These are phyloP conservation scores for Arthromyces matolae DNA, from an alignment of 768 basidiomycete species.

Conservation along the genomic window DNA sequence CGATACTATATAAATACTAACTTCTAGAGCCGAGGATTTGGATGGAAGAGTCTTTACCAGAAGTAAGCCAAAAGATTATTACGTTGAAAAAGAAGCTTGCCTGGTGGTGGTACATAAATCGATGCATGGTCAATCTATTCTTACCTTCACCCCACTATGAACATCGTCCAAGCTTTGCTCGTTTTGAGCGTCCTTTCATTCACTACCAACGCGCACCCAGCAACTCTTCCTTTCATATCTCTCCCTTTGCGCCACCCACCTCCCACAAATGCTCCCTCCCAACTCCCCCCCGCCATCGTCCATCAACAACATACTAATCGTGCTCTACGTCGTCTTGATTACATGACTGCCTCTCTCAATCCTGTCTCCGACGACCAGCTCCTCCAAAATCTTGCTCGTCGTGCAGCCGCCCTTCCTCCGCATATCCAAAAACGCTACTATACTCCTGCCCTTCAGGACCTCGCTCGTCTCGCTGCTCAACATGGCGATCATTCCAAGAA, in stretches of 20 bases:
- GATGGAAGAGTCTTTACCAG: too few relatives aligned
- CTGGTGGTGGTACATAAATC: constrained; percentile 1
- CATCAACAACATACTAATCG: constrained; percentile 62
- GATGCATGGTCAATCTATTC: neutral
- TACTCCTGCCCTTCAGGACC: constrained; percentile 2
- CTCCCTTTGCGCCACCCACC: constrained; percentile 16
- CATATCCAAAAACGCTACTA: constrained; percentile 20
- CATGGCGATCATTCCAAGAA: constrained; percentile 3
- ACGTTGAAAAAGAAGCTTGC: too few relatives aligned
- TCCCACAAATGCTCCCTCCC: neutral
- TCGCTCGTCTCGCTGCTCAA: constrained; percentile 4
- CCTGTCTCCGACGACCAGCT: constrained; percentile 35
- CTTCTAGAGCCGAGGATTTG: too few relatives aligned
- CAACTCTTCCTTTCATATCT: constrained; percentile 14
- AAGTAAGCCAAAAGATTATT: too few relatives aligned
- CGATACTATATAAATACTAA: too few relatives aligned
- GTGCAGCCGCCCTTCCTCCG: constrained; percentile 32
- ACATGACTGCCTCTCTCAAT: constrained; percentile 47
- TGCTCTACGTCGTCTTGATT: constrained; percentile 48
- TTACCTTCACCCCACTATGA: constrained; percentile 7
- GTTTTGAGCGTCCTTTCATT: constrained; percentile 1
- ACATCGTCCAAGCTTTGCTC: constrained; percentile 10
- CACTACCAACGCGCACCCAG: constrained; percentile 8
- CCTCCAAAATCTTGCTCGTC: constrained; percentile 33
- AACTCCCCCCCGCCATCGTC: constrained; percentile 21